Percentiles rank a stretch among this genome's conserved stretches.
phyloP scores from a whole-genome alignment of 768 basidiomycete genomes.

The Baorangia bicolor region DNA sequence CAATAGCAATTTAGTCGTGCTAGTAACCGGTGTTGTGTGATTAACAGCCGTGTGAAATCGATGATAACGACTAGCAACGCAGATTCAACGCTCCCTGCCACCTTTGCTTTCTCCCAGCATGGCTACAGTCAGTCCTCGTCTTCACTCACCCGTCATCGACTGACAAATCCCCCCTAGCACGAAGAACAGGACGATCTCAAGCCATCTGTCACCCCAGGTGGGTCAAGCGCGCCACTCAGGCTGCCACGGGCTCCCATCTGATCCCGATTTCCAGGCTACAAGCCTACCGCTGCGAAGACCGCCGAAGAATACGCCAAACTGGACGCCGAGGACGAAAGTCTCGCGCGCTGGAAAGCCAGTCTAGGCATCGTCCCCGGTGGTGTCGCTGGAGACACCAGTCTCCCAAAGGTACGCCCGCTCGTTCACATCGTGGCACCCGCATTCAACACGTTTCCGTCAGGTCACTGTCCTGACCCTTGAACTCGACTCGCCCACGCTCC shows the following conservation, averaged over 20 bases:
- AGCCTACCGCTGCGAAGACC: constrained; percentile 62
- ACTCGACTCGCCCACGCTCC: constrained; percentile 72
- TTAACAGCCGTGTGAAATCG: constrained; percentile 65
- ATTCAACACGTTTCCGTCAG: constrained; percentile 37
- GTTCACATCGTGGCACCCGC: constrained; percentile 14
- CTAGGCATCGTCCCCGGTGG: constrained; percentile 74
- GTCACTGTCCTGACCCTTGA: constrained; percentile 75
- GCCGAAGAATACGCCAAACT: constrained; percentile 82
- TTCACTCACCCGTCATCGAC: background rate
- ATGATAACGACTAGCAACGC: constrained; percentile 28
- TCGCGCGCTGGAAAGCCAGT: constrained; percentile 94
- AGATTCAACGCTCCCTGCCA: constrained; percentile 16
- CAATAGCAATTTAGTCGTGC: constrained; percentile 28
- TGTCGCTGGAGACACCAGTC: constrained; percentile 36
- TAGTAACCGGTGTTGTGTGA: constrained; percentile 15
- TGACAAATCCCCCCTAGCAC: constrained; percentile 30
- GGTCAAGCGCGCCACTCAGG: constrained; percentile 10
- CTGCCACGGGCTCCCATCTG: constrained; percentile 13
- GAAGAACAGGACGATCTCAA: constrained; percentile 73
- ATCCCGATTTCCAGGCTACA: constrained; percentile 60
- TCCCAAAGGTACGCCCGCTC: constrained; percentile 59
- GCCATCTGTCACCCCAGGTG: constrained; percentile 69
- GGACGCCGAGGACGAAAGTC: constrained; percentile 89
- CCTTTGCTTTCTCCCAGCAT: constrained; percentile 37
- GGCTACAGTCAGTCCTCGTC: constrained; percentile 46